A percentile compares a stretch with the other conserved stretches of the same genome.
Evolutionary conservation across 495 filamentous ascomycete species (phyloP).

Genomic region (Neurospora sp.): DNA sequence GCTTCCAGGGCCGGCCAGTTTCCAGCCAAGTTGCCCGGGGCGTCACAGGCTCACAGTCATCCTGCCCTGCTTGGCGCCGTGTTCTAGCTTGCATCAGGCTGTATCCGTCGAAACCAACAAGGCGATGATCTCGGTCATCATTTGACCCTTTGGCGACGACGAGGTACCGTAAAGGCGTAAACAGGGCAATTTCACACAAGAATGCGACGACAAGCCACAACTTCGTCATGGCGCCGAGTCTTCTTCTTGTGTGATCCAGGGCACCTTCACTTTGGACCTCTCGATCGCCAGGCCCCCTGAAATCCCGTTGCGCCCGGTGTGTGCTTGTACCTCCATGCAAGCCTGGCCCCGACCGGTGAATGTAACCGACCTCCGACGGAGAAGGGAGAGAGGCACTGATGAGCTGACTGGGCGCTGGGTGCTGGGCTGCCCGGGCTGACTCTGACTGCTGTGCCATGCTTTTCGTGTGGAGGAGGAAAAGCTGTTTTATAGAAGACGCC

Average conservation of each 20-base stretch:
- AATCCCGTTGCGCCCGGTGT: not conserved
- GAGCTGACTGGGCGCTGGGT: not conserved
- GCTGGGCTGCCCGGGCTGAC: not conserved
- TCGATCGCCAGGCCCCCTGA: not conserved
- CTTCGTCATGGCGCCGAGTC: not conserved
- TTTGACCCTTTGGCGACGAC: not conserved
- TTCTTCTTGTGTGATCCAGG: not conserved
- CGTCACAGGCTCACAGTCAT: not conserved
- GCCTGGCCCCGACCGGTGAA: not conserved
- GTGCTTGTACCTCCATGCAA: not conserved
- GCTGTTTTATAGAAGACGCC: not conserved
- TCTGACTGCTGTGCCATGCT: not conserved
- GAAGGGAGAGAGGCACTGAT: not conserved
- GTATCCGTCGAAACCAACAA: not conserved
- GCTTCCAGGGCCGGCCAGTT: not conserved
- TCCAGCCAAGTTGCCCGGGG: not conserved
- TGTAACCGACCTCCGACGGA: not conserved
- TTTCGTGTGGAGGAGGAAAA: not conserved
- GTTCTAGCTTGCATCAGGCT: not conserved
- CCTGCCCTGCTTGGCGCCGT: not conserved
- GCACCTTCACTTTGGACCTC: not conserved
- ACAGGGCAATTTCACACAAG: not conserved
- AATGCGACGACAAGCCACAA: not conserved
- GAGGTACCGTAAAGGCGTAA: not conserved
- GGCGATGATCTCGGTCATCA: not conserved